Base-by-base conservation (phyloP, 345 rosid species). In the Aethionema arabicum region DNA sequence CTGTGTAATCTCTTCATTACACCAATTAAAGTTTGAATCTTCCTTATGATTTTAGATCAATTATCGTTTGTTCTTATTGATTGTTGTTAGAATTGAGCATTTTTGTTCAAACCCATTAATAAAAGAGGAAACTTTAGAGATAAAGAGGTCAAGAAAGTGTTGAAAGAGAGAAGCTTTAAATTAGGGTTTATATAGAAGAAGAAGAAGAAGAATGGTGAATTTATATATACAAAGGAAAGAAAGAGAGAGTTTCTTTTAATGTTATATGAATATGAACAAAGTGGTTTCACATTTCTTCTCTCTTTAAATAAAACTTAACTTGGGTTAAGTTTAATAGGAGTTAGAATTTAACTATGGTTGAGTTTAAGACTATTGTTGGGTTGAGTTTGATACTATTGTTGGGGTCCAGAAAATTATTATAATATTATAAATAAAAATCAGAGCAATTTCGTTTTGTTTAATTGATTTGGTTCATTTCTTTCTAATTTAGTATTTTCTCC, bases 1-100 rank as follows among this genome's bases (percentile, higher is more conserved):
- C 91, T 89, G 64, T 75, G 80, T 64, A 78, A 90, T 74, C 96
- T 83, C 84, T 92, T 92, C 98, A 89, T 91, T 75, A 32, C 67
- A 32, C 39, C 39, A 6, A 6, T 4, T 4, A 5, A 27, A 13
- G 10, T 32, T 6, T 8, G 7, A 48, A 33, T 62, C 31, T 48
- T 35, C 54, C 44, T 42, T 12, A 40, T 62, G 65, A 48, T 52
- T 48, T 65, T 45, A 67, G 11, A 40, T 6, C 44, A 8, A 21
- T 8, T 8, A 40, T 8, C n/a, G 5, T 40, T n/a, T 40, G 44
- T 6, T 40, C n/a, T 40, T 40, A 8, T 3, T 40, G n/a, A 8
- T 37, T 6, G 1, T 37, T 37, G 11, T 6, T 37, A 52, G 46
- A 61, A 50, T 74, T 72, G 75, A 67, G 37, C 72, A 36, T 59